Evolutionary conservation across 805 yeast genomes (phyloP).

Genomic region (Hanseniaspora lindneri): DNA sequence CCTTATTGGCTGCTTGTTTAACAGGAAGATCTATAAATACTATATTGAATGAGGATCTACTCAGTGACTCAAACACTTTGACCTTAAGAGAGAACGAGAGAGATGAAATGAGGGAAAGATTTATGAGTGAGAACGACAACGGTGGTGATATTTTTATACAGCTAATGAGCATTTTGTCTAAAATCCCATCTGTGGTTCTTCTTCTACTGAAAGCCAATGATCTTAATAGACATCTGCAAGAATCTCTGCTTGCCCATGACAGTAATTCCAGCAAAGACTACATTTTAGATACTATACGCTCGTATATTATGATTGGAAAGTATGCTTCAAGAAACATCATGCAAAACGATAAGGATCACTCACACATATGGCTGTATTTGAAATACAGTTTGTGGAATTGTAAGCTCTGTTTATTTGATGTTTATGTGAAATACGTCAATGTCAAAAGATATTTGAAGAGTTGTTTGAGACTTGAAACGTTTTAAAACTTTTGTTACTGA

Average conservation of each 20-base stretch:
- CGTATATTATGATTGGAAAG: constrained; percentile 11
- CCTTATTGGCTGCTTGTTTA: constrained; percentile 79
- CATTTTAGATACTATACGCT: constrained; percentile 3
- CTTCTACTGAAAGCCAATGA: constrained; percentile 89
- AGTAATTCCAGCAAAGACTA: background rate
- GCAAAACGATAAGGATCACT: background rate
- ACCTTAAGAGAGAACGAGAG: constrained; percentile 50
- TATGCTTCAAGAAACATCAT: constrained; percentile 13
- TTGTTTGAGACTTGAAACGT: background rate
- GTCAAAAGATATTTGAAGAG: background rate
- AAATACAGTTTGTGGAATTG: background rate
- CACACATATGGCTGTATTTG: background rate
- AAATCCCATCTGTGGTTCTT: constrained; percentile 75
- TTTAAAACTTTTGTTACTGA: background rate
- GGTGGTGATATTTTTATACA: constrained; percentile 51
- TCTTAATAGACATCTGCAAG: constrained; percentile 79
- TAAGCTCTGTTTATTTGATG: constrained; percentile 1
- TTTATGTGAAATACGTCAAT: background rate
- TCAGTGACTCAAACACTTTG: constrained; percentile 24
- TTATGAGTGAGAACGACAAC: constrained; percentile 31
- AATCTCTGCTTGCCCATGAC: constrained; percentile 34
- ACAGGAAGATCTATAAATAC: constrained; percentile 84
- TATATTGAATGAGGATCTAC: constrained; percentile 53
- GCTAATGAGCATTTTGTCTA: constrained; percentile 65
- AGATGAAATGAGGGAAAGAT: constrained; percentile 48